Evolutionary conservation across 495 filamentous ascomycete genomes (phyloP).

Genomic region (Neurospora africana): DNA sequence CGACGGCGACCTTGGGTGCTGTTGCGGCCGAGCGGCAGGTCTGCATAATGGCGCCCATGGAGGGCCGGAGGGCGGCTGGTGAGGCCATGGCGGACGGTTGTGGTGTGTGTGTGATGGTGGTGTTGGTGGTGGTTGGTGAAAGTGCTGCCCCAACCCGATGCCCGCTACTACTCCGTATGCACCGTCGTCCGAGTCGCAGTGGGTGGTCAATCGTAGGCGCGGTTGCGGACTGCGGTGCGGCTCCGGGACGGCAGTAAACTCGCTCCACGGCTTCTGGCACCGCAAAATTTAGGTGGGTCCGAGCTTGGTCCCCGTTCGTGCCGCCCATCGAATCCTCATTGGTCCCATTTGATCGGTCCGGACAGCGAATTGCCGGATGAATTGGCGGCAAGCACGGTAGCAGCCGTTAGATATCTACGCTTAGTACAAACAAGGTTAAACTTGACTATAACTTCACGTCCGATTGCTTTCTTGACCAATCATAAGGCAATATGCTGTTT

Average conservation of each 20-base stretch:
- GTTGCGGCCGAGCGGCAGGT: conserved; percentile 7
- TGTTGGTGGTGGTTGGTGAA: neutral
- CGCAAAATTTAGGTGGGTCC: conserved; percentile 6
- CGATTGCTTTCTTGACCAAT: neutral
- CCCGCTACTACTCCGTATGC: neutral
- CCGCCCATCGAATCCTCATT: neutral
- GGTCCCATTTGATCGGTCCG: neutral
- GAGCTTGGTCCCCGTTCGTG: neutral
- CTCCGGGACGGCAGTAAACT: neutral
- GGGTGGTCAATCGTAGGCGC: neutral
- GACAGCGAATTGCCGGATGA: neutral
- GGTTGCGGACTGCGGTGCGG: neutral
- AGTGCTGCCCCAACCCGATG: neutral
- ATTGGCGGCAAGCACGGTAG: neutral
- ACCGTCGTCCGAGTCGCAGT: neutral
- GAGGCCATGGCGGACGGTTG: conserved; percentile 26
- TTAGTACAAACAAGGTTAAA: neutral
- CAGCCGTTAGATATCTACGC: neutral
- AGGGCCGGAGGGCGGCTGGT: conserved; percentile 33
- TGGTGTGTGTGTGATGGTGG: neutral
- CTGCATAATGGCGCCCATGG: conserved; percentile 22
- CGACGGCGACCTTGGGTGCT: conserved; percentile 3
- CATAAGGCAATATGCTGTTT: neutral
- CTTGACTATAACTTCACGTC: neutral
- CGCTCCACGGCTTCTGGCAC: neutral